phyloP scores from a whole-genome alignment of 345 rosid species.

The Camelina sativa region DNA sequence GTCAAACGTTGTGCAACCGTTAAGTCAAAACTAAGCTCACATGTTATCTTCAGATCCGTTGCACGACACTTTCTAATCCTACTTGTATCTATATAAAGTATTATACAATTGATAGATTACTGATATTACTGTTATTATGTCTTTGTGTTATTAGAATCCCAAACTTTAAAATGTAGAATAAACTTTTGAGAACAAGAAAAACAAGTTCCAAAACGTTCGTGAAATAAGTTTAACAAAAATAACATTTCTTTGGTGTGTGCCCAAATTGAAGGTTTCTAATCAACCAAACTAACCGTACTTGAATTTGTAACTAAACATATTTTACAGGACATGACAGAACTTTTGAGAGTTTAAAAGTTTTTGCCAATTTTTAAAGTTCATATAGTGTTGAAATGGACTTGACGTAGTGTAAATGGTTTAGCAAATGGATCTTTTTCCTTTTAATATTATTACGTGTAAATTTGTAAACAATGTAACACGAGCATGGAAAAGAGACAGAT shows the following conservation, averaged over 20 bases:
- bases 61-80: conserved; percentile 19
- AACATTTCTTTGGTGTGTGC: background rate
- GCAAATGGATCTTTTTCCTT: background rate
- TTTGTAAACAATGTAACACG: conserved; percentile 13
- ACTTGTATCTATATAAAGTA: background rate
- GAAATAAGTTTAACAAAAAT: background rate
- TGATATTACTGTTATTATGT: background rate
- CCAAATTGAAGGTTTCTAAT: background rate
- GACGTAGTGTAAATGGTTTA: conserved; percentile 8
- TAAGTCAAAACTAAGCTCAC: conserved; percentile 34
- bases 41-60: conserved; percentile 24
- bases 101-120: background rate
- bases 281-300: background rate
- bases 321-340: background rate
- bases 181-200: background rate
- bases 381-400: conserved; percentile 3
- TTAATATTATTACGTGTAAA: conserved; percentile 11
- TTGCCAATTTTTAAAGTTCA: background rate
- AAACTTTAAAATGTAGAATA: background rate
- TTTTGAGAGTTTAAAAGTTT: background rate
- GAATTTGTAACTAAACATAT: background rate
- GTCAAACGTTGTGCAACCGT: conserved; percentile 31
- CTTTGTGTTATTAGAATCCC: background rate
- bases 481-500: conserved; percentile 9
- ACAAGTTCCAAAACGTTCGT: background rate